Conservation (phyloP, 495 filamentous ascomycete genomes). For the Aspergillus heteromorphus region DNA sequence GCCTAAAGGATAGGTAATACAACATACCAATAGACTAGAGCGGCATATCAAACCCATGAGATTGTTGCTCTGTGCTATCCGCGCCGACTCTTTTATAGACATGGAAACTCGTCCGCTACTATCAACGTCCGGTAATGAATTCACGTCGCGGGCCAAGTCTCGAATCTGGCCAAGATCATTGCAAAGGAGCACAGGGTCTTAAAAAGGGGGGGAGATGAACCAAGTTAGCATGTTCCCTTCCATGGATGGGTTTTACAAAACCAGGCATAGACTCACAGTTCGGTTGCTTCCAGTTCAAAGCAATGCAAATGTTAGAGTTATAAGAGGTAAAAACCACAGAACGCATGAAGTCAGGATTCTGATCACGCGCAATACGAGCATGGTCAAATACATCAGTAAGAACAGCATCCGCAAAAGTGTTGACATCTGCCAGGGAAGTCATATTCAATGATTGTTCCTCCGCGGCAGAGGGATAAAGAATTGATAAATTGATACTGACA, state of each 20-base stretch:
- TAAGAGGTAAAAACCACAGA: slow-evolving; percentile 90
- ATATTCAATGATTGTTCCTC: slow-evolving; percentile 66
- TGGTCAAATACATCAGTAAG: slow-evolving; percentile 86
- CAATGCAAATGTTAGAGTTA: slow-evolving; percentile 82
- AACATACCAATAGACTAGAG: slow-evolving; percentile 68
- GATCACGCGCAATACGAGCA: slow-evolving; percentile 67
- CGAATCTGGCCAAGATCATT: slow-evolving; percentile 72
- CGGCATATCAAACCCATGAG: slow-evolving; percentile 95
- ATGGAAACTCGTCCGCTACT: slow-evolving; percentile 66
- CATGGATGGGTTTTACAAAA: background rate
- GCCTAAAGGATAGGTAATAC: background rate
- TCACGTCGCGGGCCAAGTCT: slow-evolving; percentile 40
- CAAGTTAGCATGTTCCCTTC: background rate
- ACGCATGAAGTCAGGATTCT: slow-evolving; percentile 61
- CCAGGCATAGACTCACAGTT: slow-evolving; percentile 61
- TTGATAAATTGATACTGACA: slow-evolving; percentile 81
- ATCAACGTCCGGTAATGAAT: slow-evolving; percentile 39
- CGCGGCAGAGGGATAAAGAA: slow-evolving; percentile 69
- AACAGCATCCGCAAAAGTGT: slow-evolving; percentile 77
- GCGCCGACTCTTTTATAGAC: slow-evolving; percentile 90
- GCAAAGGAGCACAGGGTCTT: slow-evolving; percentile 87
- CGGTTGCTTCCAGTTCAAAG: slow-evolving; percentile 97
- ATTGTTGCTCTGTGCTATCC: slow-evolving; percentile 92
- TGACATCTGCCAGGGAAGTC: slow-evolving; percentile 74
- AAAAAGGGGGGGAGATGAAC: slow-evolving; percentile 1